Conservation (phyloP, 352 stramenopile species). For the Globisporangium yorkense region DNA sequence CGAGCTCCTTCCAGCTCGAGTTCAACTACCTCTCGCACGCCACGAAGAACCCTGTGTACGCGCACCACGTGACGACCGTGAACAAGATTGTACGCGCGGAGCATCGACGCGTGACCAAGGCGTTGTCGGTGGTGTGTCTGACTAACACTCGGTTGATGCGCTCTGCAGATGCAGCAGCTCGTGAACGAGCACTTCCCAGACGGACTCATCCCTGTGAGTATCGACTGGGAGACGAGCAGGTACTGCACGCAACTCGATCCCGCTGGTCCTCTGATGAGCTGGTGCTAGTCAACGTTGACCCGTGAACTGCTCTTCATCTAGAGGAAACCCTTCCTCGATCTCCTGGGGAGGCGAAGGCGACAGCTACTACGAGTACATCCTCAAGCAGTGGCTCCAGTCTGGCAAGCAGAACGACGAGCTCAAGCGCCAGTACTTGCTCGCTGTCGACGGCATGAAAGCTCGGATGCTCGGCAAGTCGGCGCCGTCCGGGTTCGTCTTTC, state of each 20-base stretch:
- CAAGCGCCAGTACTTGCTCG: constrained; percentile 46
- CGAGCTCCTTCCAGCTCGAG: constrained; percentile 48
- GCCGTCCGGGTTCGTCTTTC: constrained; percentile 31
- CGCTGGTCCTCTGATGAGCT: neutral
- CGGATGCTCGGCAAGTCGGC: constrained; percentile 34
- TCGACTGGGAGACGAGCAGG: constrained; percentile 25
- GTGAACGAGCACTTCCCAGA: constrained; percentile 11
- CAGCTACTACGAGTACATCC: constrained; percentile 73
- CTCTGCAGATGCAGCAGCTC: neutral
- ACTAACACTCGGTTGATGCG: no score
- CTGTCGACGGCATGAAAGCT: constrained; percentile 41
- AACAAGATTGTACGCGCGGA: constrained; percentile 29
- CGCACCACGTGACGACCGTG: constrained; percentile 27
- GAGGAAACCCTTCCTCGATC: constrained; percentile 8
- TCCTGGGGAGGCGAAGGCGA: constrained; percentile 54
- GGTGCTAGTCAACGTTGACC: no score
- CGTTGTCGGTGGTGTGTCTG: neutral
- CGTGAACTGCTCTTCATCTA: no score
- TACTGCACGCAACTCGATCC: constrained; percentile 4
- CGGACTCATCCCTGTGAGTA: constrained; percentile 35
- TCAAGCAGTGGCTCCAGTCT: constrained; percentile 68
- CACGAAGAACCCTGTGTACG: constrained; percentile 30
- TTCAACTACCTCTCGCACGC: constrained; percentile 43
- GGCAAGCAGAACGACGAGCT: constrained; percentile 42
- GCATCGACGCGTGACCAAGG: no score